Evolutionary conservation across 208 protist species (phyloP).

Genomic region (Tritrichomonas foetus): DNA sequence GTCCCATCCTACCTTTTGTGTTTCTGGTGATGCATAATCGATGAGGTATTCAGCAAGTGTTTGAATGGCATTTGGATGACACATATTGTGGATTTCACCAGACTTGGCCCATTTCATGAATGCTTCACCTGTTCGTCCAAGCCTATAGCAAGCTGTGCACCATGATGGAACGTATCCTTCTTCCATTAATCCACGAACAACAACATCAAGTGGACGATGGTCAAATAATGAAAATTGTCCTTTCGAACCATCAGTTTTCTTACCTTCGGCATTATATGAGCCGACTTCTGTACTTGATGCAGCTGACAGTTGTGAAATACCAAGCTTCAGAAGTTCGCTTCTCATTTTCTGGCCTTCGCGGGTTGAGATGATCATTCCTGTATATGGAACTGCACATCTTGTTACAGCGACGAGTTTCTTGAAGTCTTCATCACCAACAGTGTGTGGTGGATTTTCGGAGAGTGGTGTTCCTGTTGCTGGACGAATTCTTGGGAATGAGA

Average conservation of each 20-base stretch:
- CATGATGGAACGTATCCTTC: constrained; percentile 54
- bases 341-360: constrained; percentile 54
- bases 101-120: constrained; percentile 61
- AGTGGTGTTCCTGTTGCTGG: constrained; percentile 54
- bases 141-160: constrained; percentile 59
- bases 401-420: constrained; percentile 60
- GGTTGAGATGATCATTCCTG: constrained; percentile 62
- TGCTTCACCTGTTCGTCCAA: constrained; percentile 53
- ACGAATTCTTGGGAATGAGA: constrained; percentile 57
- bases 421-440: constrained; percentile 58
- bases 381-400: constrained; percentile 58
- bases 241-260: constrained; percentile 40
- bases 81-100: constrained; percentile 57
- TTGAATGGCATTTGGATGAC: constrained; percentile 56
- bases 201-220: constrained; percentile 49
- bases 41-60: constrained; percentile 50
- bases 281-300: constrained; percentile 58
- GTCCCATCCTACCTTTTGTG: neutral
- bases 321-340: constrained; percentile 53
- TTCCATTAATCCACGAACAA: constrained; percentile 53
- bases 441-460: constrained; percentile 46
- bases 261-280: constrained; percentile 47
- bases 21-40: constrained; percentile 32
- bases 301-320: constrained; percentile 59
- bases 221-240: constrained; percentile 57